These are phyloP conservation scores for Ilex asprella DNA, from an alignment of 257 asterid species.

Conservation along the genomic window DNA sequence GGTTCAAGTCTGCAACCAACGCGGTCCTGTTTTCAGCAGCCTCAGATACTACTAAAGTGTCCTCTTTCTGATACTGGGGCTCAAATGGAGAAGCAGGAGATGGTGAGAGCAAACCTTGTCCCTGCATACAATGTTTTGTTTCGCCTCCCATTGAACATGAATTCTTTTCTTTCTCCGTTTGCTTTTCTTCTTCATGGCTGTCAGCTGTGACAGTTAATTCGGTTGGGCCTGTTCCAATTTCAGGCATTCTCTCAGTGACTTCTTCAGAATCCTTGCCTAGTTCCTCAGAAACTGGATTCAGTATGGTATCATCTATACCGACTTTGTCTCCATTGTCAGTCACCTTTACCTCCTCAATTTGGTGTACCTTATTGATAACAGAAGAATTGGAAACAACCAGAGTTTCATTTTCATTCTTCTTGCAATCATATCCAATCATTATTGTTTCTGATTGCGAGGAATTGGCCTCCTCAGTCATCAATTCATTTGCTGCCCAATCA, in stretches of 20 bases:
- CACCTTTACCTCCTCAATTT: background rate
- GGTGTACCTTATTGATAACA: background rate
- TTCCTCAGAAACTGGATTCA: too few relatives aligned
- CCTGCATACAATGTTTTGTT: background rate
- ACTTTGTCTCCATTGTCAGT: background rate
- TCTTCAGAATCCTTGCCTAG: too few relatives aligned
- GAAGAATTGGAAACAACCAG: background rate
- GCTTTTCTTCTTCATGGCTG: background rate
- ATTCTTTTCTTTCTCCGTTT: background rate
- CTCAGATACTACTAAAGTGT: background rate
- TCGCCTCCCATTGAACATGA: background rate
- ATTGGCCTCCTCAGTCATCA: slow-evolving; percentile 5
- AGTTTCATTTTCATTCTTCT: background rate
- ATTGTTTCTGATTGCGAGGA: background rate
- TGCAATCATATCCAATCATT: slow-evolving; percentile 5
- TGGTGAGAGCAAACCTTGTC: too few relatives aligned
- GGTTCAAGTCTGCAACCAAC: background rate
- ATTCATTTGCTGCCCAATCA: slow-evolving; percentile 1
- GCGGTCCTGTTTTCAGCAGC: slow-evolving; percentile 7
- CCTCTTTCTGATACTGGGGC: background rate
- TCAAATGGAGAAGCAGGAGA: background rate
- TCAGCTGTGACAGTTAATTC: too few relatives aligned
- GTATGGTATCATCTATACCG: too few relatives aligned
- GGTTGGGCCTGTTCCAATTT: too few relatives aligned
- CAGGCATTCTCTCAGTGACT: too few relatives aligned